Base-by-base conservation (phyloP, 2,329 filamentous ascomycete genomes). In the Lecanicillium sp. region DNA sequence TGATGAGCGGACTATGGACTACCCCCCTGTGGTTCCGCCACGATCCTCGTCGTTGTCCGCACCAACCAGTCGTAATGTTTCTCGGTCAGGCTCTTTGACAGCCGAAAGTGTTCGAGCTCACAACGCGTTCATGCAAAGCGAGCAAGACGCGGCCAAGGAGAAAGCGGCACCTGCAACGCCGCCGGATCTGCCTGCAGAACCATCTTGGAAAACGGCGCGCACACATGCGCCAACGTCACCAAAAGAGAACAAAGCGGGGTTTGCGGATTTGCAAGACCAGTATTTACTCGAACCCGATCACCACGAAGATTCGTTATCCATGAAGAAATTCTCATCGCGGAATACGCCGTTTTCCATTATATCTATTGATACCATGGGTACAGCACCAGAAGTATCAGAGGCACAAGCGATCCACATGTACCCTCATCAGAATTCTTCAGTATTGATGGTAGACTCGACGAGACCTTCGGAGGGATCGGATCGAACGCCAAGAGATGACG, bases 401-500 rank as follows among this genome's bases (percentile, higher is more conserved):
- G 78, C 78, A 25, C 59, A 73, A 51, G 75, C 73, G 29, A 68
- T 82, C 40, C 76, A 68, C 43, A 75, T 82, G 48, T 79, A 72
- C 46, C 68, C 73, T 15, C 78, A 82, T 45, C 75, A 81, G 48
- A 81, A 80, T 47, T 78, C 70, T 34, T 82, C 78, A 4, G 59
- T 82, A 9, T 54, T 80, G 30, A 67, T 81, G 57, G 71, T 81
- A 20, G 62, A 78, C 50, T 68, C 69, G 9, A 63, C 60, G 30
- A 71, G 65, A 51, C 68, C 66, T 17, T 70, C 68, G 0, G 68
- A 71, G 40, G 59, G 56, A 33, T 63, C 66, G 15, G 64, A 66
- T 32, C 48, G 55, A 4, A 48, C 51, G 14, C 51, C 49, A 22
- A 50, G 43, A 34, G 51, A 48, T n/a, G 37, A 46, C 8, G 45